These are phyloP conservation scores for Scutellaria baicalensis DNA, from an alignment of 257 asterid species.

Conservation along the genomic window DNA sequence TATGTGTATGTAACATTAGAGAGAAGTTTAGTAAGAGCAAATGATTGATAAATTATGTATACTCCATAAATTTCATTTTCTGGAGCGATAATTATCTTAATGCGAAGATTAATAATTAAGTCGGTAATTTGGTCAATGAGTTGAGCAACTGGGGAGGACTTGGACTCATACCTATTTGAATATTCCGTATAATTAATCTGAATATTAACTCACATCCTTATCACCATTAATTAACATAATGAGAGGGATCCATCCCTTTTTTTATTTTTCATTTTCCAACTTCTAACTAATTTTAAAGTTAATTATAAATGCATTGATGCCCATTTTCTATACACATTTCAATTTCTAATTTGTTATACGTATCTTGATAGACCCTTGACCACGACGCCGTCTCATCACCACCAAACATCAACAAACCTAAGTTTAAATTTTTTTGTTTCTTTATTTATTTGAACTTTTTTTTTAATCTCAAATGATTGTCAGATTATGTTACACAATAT, in stretches of 20 bases:
- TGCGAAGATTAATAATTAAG: background rate
- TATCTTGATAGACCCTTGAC: background rate
- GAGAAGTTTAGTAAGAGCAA: background rate
- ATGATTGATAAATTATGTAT: background rate
- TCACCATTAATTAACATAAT: conserved; percentile 5
- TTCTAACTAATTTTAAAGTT: conserved; percentile 1
- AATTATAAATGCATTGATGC: conserved; percentile 9
- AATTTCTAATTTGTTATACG: conserved; percentile 1
- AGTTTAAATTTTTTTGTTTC: background rate
- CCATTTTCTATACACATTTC: conserved; percentile 6
- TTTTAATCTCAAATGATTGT: no score
- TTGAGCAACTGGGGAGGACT: conserved; percentile 21
- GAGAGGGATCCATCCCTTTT: conserved; percentile 13
- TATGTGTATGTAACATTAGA: no score
- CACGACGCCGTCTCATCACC: background rate
- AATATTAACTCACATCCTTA: conserved; percentile 10
- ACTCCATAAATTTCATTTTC: no score
- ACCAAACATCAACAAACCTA: background rate
- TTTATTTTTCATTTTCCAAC: conserved; percentile 16
- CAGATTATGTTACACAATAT: no score
- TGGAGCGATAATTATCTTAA: no score
- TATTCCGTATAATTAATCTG: background rate
- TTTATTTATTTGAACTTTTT: background rate
- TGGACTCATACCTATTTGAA: conserved; percentile 11
- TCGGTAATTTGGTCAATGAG: conserved; percentile 25